phyloP scores from a whole-genome alignment of 495 filamentous ascomycete species.

The Stereocaulon alpinum region DNA sequence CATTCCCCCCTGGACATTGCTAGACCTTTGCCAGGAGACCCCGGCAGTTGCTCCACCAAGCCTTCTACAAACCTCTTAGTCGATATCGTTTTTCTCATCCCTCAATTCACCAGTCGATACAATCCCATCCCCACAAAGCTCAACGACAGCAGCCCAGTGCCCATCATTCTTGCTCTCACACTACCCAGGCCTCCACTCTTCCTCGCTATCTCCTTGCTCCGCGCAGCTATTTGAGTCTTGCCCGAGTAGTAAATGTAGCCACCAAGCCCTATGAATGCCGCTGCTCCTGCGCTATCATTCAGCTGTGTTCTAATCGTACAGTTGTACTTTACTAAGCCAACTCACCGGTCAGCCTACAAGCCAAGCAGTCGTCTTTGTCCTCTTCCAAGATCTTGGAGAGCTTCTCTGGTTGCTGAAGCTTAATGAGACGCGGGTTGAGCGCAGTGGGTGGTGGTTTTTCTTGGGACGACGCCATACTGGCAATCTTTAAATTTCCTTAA shows the following conservation, averaged over 20 bases:
- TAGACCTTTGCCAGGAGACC: no score
- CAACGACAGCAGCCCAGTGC: slow-evolving; percentile 61
- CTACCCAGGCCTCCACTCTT: slow-evolving; percentile 60
- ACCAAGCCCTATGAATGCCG: slow-evolving; percentile 81
- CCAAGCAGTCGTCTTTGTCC: slow-evolving; percentile 57
- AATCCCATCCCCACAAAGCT: slow-evolving; percentile 60
- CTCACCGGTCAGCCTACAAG: slow-evolving; percentile 60
- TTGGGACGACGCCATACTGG: not conserved
- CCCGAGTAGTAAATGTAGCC: slow-evolving; percentile 80
- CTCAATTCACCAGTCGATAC: slow-evolving; percentile 46
- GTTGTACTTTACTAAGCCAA: not conserved
- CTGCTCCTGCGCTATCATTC: slow-evolving; percentile 46
- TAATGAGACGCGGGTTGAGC: slow-evolving; percentile 26
- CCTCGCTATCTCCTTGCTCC: slow-evolving; percentile 56
- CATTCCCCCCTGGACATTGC: no score
- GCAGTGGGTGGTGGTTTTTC: not conserved
- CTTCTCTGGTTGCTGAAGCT: slow-evolving; percentile 41
- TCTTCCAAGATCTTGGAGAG: slow-evolving; percentile 45
- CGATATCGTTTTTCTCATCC: not conserved
- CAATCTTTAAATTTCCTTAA: no score
- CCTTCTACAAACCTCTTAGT: not conserved
- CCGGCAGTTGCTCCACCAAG: not conserved
- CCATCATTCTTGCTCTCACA: slow-evolving; percentile 58
- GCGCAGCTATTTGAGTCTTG: slow-evolving; percentile 58
- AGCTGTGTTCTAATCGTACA: not conserved